Base-by-base conservation (phyloP, 331 rosid genomes). In the Prunus yedoensis region DNA sequence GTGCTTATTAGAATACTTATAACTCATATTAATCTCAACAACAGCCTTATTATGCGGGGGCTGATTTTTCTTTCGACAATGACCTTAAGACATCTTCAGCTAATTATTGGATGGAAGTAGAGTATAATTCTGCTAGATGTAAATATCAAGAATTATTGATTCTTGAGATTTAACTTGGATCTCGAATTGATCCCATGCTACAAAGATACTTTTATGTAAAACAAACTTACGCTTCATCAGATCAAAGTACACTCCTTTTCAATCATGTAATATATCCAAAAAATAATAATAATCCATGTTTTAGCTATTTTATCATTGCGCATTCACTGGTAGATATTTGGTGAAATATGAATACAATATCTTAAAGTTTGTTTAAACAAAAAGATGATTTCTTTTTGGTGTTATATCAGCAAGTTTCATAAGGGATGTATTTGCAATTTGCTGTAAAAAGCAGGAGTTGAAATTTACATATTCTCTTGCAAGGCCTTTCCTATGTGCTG, bases 401-500 rank as follows among this genome's bases (percentile, higher is more conserved):
- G 65, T 60, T 23, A 14, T 60, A 10, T 60, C 35, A 12, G 18
- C 18, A 59, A 59, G 25, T 25, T 59, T 59, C 64, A 5, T 1
- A 25, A 12, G 35, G 35, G 4, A 23, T 56, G 61, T 10, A 25
- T 12, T 59, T 2, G 35, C 12, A 25, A 11, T 12, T 58, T 25
- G 30, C 11, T 58, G 32, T 23, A 58, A 12, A 25, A 11, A 21
- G 28, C n/a, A 2, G 12, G 61, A 20, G 57, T 17, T 56, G 61
- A 20, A 12, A 56, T n/a, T 17, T 25, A 15, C 23, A 32, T 49
- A 54, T 17, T 46, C 32, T 67, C 46, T 35, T 64, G 80, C 70
- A 75, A 72, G 45, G 72, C 64, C 81, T 45, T 70, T 74, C 61
- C 76, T 69, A 15, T 30, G 25, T 76, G 64, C 66, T 61, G 12